A percentile compares a stretch with the other conserved stretches of the same genome.
Conservation (phyloP, 139 green algal genomes). For the Chlorella sp. region DNA sequence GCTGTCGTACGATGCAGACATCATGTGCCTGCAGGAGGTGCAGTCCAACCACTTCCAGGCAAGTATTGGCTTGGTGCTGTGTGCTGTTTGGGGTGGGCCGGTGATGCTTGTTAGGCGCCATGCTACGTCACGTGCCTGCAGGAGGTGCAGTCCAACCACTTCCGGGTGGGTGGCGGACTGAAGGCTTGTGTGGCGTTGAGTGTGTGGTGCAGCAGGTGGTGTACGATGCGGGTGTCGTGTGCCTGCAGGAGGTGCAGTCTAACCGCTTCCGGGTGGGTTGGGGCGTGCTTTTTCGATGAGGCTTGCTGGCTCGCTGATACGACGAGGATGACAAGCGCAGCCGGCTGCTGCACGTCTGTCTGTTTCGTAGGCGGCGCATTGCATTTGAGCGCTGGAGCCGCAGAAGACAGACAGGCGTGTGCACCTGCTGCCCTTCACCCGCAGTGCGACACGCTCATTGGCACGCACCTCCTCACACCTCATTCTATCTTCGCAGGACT, state of each 20-base stretch:
- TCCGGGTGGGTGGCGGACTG: slow-evolving; percentile 12
- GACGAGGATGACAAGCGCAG: too few relatives aligned
- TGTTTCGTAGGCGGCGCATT: too few relatives aligned
- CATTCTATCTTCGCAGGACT: slow-evolving; percentile 50
- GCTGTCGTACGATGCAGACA: slow-evolving; percentile 88
- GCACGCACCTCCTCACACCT: too few relatives aligned
- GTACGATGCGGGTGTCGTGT: slow-evolving; percentile 94
- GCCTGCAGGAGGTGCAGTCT: slow-evolving; percentile 95
- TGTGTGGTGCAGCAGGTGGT: slow-evolving; percentile 83
- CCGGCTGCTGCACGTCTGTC: slow-evolving; percentile 51
- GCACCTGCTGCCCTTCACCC: slow-evolving; percentile 83
- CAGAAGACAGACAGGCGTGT: slow-evolving; percentile 74
- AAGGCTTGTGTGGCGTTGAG: too few relatives aligned
- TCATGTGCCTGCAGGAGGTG: slow-evolving; percentile 97
- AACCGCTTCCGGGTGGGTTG: slow-evolving; percentile 84
- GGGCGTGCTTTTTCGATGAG: not conserved
- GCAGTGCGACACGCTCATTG: not conserved
- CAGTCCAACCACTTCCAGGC: slow-evolving; percentile 94
- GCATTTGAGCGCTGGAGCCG: slow-evolving; percentile 81
- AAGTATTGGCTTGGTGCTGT: not conserved
- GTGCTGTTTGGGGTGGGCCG: too few relatives aligned
- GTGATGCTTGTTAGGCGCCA: too few relatives aligned
- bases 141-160: slow-evolving; percentile 96
- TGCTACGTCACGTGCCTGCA: slow-evolving; percentile 98
- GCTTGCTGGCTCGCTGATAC: too few relatives aligned